Base-by-base conservation (phyloP, 768 basidiomycete species). In the Lepiota brunneoincarnata region DNA sequence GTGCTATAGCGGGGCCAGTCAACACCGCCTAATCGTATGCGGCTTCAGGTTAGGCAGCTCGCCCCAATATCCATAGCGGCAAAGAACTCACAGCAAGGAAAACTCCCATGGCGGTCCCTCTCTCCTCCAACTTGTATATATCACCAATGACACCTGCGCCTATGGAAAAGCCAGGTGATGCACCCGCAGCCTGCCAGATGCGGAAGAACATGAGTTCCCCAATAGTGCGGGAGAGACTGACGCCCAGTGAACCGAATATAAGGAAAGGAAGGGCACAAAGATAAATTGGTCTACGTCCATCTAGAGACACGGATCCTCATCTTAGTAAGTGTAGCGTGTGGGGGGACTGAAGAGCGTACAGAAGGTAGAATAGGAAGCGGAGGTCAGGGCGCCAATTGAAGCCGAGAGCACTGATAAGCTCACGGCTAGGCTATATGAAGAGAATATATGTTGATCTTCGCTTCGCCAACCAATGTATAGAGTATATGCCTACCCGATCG, bases 121-220 rank as follows among this genome's bases (percentile, higher is more conserved):
- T 71, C 59, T 87, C 81, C 51, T 87, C 87, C 1, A 86, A 61
- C 50, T 67, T 76, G 64, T 86, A 87, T 3, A 89, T 83, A 59
- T 88, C 86, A 0, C 82, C 83, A 23, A 87, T 83, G 2, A 83
- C 78, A 1, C 79, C 87, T 0, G 76, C 75, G 9, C 78, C 89
- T 51, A 80, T 75, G 17, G 77, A 80, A 64, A 75, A 64, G 2
- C 75, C 82, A 11, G 78, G 79, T 3, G 84, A 78, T 4, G 82
- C 73, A n/a, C 88, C 89, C 41, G 86, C 74, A 0, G 84, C 84
- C 63, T 91, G 89, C 0, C 89, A 56, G 34, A 84, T 75, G 2
- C 89, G 75, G 71, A 82, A 86, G 15, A 79, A 68, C 60, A 91
- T 74, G 2, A 92, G 69, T 14, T 71, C 61, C 0, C 67, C 68